Evolutionary conservation across 2,329 filamentous ascomycete genomes (phyloP).

Genomic region (Botryosphaeria dothidea): DNA sequence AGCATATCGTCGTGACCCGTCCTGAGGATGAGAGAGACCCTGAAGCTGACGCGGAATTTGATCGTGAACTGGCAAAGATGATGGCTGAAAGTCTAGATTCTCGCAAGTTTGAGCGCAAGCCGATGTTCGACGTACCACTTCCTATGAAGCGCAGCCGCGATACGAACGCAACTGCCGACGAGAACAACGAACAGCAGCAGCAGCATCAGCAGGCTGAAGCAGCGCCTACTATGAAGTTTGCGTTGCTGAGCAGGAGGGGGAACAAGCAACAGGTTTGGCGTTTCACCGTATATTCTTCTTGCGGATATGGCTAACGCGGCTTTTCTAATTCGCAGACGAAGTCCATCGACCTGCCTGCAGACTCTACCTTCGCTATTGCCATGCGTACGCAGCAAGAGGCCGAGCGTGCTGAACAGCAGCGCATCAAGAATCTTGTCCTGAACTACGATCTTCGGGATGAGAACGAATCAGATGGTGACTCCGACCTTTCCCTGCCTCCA

Average conservation of each 20-base stretch:
- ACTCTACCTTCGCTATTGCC: conserved; percentile 92
- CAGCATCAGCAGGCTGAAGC: no score
- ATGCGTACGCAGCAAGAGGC: conserved; percentile 96
- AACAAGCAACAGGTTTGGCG: conserved; percentile 82
- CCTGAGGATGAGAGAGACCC: conserved; percentile 89
- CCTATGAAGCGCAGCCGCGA: conserved; percentile 79
- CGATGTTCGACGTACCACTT: conserved; percentile 94
- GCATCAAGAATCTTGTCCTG: conserved; percentile 95
- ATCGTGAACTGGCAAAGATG: conserved; percentile 96
- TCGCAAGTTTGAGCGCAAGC: conserved; percentile 92
- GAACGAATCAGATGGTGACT: conserved; percentile 72
- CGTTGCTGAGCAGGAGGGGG: conserved; percentile 90
- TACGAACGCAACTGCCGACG: conserved; percentile 36
- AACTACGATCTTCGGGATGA: conserved; percentile 92
- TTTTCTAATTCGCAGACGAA: conserved; percentile 64
- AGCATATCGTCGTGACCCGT: conserved; percentile 87
- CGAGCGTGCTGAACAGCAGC: conserved; percentile 93
- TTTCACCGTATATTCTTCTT: conserved; percentile 39
- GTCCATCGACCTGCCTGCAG: conserved; percentile 83
- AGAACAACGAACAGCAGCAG: conserved; percentile 41
- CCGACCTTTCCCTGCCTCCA: conserved; percentile 24
- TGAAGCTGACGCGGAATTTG: conserved; percentile 94
- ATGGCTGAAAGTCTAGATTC: conserved; percentile 97
- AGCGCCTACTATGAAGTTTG: conserved; percentile 83
- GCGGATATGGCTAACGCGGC: conserved; percentile 4